Evolutionary conservation across 345 rosid genomes (phyloP).

Genomic region (Noccaea bulbosa): DNA sequence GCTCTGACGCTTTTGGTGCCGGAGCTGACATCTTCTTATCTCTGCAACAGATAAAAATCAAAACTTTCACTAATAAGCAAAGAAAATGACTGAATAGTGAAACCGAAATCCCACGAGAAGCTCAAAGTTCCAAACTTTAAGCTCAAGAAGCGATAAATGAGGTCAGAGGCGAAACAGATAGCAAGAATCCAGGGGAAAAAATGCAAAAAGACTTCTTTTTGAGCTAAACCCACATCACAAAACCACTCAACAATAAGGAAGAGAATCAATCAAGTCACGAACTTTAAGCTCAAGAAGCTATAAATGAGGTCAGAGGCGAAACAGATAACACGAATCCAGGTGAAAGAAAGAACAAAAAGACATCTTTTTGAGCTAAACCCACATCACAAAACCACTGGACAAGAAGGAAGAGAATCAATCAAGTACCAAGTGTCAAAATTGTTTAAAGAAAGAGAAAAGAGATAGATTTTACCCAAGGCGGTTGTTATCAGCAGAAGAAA

Average conservation of each 20-base stretch:
- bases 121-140: not conserved
- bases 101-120: conserved; percentile 1
- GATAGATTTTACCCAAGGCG: not conserved
- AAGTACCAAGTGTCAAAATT: too few species aligned
- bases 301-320: not conserved
- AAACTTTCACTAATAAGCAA: conserved; percentile 15
- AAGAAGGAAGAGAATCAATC: not conserved
- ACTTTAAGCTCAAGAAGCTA: not conserved
- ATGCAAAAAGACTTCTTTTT: conserved; percentile 27
- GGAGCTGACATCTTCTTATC: conserved; percentile 51
- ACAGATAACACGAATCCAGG: not conserved
- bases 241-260: not conserved
- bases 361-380: conserved; percentile 42
- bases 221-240: conserved; percentile 47
- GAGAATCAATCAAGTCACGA: not conserved
- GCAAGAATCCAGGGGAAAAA: not conserved
- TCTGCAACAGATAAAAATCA: conserved; percentile 29
- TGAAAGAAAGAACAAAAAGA: conserved; percentile 3
- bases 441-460: not conserved
- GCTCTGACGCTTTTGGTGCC: conserved; percentile 68
- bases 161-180: not conserved
- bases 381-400: conserved; percentile 36
- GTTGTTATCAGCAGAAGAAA: not conserved
- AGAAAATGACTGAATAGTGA: not conserved
- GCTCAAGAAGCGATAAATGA: not conserved